Base-by-base conservation (phyloP, 495 filamentous ascomycete genomes). In the Hypoxylon lenormandii region DNA sequence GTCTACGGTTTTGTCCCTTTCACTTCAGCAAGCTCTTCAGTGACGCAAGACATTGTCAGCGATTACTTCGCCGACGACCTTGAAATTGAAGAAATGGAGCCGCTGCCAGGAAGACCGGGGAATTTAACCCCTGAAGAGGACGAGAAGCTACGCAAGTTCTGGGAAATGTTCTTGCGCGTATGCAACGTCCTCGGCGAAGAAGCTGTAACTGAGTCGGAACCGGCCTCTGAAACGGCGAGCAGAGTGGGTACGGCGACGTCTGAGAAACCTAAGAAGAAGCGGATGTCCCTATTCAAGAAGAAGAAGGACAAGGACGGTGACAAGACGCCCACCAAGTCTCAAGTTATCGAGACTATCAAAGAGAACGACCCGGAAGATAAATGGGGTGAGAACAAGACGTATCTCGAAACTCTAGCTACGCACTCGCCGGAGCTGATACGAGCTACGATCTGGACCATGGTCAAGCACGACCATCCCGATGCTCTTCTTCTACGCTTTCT, bases 381-480 rank as follows among this genome's bases (percentile, higher is more conserved):
- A 81, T 93, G 96, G 77, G 92, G 93, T 26, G 92, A 94, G 74
- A 90, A 85, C 4, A 94, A 94, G 81, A 88, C 92, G 19, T 98
- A 92, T 77, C 86, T 91, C 66, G 86, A 92, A 26, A 91, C 92
- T 0, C 78, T 98, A 2, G 88, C 89, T 12, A 90, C 84, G 40
- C 84, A 91, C 68, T 80, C 88, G 3, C 92, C 94, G 2, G 92
- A 94, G 68, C 84, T 90, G 50, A 85, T 98, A 65, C 86, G 95
- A 23, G 81, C 84, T 1, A 89, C 92, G 2, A 92, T 97, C 78
- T 98, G 95, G 95, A 86, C 82, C 60, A 97, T 98, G 95, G 88
- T 94, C 33, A 98, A 98, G 81, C 90, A 93, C 69, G 96, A 98
- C 75, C 85, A 97, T 76, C 95, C 95, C 1, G 95, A 98, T 76